Evolutionary conservation across 805 yeast genomes (phyloP), one percentile per base, ranked within the genome.

Genomic region (Sungouiella blattae): DNA sequence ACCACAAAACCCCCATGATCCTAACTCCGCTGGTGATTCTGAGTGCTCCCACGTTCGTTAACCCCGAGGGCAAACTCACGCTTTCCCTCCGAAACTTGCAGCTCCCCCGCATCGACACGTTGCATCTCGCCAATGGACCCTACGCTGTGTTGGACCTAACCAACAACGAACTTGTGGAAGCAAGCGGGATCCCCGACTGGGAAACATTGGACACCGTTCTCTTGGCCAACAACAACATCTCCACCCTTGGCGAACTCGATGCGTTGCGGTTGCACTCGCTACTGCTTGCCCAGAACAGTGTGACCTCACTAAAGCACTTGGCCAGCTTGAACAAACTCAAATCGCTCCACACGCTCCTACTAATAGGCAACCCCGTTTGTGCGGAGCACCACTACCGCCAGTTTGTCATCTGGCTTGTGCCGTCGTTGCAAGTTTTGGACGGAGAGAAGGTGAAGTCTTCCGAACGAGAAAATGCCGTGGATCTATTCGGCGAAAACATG

Each of bases 101-200:
- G 21, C 52, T 66, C 5, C 56, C 62, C 4, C 53, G 38, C 36
- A 50, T 68, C 21, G 73, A 67, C 36, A 65, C 62, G 36, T 51
- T 67, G 17, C 60, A 59, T 6, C 44, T 49, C 25, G 52, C 63
- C 8, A 48, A 53, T 25, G 57, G 59, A 38, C 47, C 46, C 28
- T 60, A 60, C 53, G 80, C 71, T 40, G 76, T 71, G 11, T 58
- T 91, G 3, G 97, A 91, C 55, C 53, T 91, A 21, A 77, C 91
- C 1, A 80, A 83, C 50, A 91, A 91, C 58, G 81, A 77, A 22
- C 60, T 91, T n/a, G 58, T 69, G 1, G 67, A 66, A 2, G 45
- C 91, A 5, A 68, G 72, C 11, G 67, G 64, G 50, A 66, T 75
- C 24, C 86, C 81, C 0, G 14, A 51, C 4, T 35, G 27, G 6